A percentile compares a stretch with the other conserved stretches of the same genome.
These are phyloP conservation scores for Allium cepa DNA, from an alignment of 106 monocot genomes.

Conservation along the genomic window DNA sequence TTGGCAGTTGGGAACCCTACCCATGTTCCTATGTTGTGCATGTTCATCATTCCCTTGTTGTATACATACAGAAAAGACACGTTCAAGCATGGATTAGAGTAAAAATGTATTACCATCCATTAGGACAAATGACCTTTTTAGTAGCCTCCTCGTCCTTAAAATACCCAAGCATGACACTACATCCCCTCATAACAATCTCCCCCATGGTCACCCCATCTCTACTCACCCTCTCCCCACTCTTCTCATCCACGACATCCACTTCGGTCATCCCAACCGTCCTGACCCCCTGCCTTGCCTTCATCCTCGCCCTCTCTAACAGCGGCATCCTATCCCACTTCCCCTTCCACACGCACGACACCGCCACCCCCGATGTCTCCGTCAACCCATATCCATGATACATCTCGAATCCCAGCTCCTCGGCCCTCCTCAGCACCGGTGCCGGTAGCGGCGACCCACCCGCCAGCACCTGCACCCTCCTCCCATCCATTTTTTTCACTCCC, in stretches of 20 bases:
- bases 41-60: no score
- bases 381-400: slow-evolving; percentile 80
- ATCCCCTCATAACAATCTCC: slow-evolving; percentile 68
- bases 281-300: slow-evolving; percentile 67
- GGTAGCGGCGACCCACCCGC: slow-evolving; percentile 79
- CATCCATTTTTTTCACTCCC: slow-evolving; percentile 13
- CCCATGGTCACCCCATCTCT: slow-evolving; percentile 59
- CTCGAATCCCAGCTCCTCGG: slow-evolving; percentile 48
- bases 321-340: slow-evolving; percentile 41
- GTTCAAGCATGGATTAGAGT: neutral
- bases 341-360: slow-evolving; percentile 68
- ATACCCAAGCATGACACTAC: slow-evolving; percentile 87
- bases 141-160: slow-evolving; percentile 50
- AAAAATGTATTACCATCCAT: no score
- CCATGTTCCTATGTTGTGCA: no score
- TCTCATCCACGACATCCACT: slow-evolving; percentile 36
- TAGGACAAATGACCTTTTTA: slow-evolving; percentile 18
- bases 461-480: slow-evolving; percentile 34
- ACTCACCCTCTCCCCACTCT: slow-evolving; percentile 43
- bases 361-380: slow-evolving; percentile 72
- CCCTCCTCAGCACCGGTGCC: slow-evolving; percentile 30
- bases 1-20: no score
- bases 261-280: slow-evolving; percentile 40
- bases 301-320: slow-evolving; percentile 9
- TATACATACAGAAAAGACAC: no score